These are phyloP conservation scores for Deinandra increscens DNA, from an alignment of 129 eudicot genomes.

Conservation along the genomic window DNA sequence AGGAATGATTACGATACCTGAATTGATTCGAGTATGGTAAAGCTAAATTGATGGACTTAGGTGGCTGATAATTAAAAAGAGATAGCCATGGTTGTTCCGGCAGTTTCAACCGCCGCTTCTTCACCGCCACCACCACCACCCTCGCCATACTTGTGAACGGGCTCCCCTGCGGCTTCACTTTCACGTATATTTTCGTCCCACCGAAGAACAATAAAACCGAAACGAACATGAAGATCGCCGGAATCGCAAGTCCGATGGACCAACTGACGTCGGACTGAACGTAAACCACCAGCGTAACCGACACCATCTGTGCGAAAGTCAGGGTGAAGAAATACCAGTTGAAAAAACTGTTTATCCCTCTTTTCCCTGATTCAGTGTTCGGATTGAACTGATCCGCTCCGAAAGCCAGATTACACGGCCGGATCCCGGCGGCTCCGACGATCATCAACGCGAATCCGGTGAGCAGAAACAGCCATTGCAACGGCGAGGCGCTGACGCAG, in stretches of 20 bases:
- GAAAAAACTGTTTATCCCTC: constrained; percentile 71
- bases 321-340: constrained; percentile 64
- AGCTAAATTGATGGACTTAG: constrained; percentile 46
- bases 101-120: constrained; percentile 49
- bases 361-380: constrained; percentile 59
- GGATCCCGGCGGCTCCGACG: constrained; percentile 57
- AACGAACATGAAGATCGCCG: constrained; percentile 57
- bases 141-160: constrained; percentile 53
- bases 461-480: constrained; percentile 53
- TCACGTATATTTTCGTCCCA: constrained; percentile 67
- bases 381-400: constrained; percentile 85
- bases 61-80: constrained; percentile 45
- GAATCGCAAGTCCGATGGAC: constrained; percentile 71
- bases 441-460: constrained; percentile 54
- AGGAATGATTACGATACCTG: constrained; percentile 34
- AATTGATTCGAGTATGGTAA: constrained; percentile 54
- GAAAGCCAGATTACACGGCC: constrained; percentile 73
- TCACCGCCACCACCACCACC: constrained; percentile 53
- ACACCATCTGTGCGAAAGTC: constrained; percentile 74
- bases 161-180: constrained; percentile 76
- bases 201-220: constrained; percentile 55
- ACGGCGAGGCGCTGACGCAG: constrained; percentile 54
- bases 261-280: constrained; percentile 62
- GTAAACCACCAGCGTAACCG: constrained; percentile 69
- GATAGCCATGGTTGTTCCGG: constrained; percentile 34